A percentile compares a stretch with the other conserved stretches of the same genome.
phyloP scores from a whole-genome alignment of 257 asterid genomes.

The Petrea volubilis region DNA sequence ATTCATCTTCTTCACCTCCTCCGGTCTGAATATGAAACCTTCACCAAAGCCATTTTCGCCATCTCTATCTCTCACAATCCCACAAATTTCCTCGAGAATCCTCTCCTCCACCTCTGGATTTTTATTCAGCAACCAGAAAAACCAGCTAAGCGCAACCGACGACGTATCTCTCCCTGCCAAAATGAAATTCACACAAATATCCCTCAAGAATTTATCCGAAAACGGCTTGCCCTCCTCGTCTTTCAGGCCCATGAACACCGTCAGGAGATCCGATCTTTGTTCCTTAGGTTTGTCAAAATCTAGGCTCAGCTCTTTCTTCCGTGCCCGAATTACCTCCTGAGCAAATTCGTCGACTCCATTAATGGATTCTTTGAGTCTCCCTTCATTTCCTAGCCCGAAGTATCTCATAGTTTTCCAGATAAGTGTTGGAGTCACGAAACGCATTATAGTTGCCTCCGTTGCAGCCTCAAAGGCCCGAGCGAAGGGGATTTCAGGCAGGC shows the following conservation, averaged over 20 bases:
- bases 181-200: slow-evolving; percentile 87
- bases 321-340: slow-evolving; percentile 56
- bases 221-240: slow-evolving; percentile 59
- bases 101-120: slow-evolving; percentile 71
- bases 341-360: slow-evolving; percentile 73
- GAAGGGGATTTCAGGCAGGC: slow-evolving; percentile 80
- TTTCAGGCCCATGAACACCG: slow-evolving; percentile 73
- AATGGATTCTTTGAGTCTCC: slow-evolving; percentile 52
- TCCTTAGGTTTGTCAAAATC: not conserved
- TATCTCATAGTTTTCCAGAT: slow-evolving; percentile 76
- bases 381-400: slow-evolving; percentile 60
- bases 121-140: slow-evolving; percentile 72
- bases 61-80: slow-evolving; percentile 55
- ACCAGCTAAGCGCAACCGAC: slow-evolving; percentile 94
- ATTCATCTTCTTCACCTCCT: slow-evolving; percentile 96
- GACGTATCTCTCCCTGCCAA: slow-evolving; percentile 97
- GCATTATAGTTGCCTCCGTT: slow-evolving; percentile 67
- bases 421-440: slow-evolving; percentile 80
- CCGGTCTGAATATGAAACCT: slow-evolving; percentile 58
- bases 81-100: slow-evolving; percentile 62
- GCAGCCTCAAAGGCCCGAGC: slow-evolving; percentile 89
- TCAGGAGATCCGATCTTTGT: slow-evolving; percentile 63
- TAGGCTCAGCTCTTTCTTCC: slow-evolving; percentile 63
- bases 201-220: slow-evolving; percentile 66
- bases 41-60: slow-evolving; percentile 6